Evolutionary conservation across 768 basidiomycete species (phyloP).

Genomic region (Mrakia blollopis): DNA sequence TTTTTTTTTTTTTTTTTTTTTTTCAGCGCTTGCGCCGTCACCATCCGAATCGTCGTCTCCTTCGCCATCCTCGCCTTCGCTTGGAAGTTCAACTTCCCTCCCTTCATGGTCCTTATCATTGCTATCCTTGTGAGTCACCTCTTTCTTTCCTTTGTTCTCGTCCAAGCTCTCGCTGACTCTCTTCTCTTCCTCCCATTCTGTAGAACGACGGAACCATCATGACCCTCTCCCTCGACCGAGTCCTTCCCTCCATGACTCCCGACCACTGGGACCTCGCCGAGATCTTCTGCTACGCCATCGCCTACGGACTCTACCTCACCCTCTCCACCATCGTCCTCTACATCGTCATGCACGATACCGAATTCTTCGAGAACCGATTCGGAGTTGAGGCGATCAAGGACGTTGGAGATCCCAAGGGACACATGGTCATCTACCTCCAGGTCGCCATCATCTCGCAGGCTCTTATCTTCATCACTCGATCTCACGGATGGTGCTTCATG

Average conservation of each 20-base stretch:
- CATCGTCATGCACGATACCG: slow-evolving; percentile 75
- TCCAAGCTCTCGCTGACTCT: neutral
- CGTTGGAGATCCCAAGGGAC: slow-evolving; percentile 53
- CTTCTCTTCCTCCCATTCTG: neutral
- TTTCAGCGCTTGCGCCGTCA: slow-evolving; percentile 48
- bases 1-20: neutral
- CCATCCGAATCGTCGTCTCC: slow-evolving; percentile 97
- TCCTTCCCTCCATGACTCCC: slow-evolving; percentile 83
- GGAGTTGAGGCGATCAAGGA: slow-evolving; percentile 56
- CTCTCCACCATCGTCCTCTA: slow-evolving; percentile 73
- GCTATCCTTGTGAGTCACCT: slow-evolving; percentile 57
- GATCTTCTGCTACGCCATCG: slow-evolving; percentile 92
- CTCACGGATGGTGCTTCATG: slow-evolving; percentile 95
- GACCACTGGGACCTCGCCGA: slow-evolving; percentile 95
- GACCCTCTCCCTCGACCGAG: slow-evolving; percentile 88
- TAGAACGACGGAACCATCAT: slow-evolving; percentile 96
- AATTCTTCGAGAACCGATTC: slow-evolving; percentile 85
- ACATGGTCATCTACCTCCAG: slow-evolving; percentile 46
- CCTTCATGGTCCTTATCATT: slow-evolving; percentile 98
- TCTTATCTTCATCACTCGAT: slow-evolving; percentile 90
- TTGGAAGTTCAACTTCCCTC: slow-evolving; percentile 98
- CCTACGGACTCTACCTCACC: slow-evolving; percentile 91
- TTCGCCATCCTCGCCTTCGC: slow-evolving; percentile 92
- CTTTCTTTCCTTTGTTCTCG: neutral
- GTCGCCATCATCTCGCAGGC: slow-evolving; percentile 99